Base-by-base conservation (phyloP, 768 basidiomycete species). In the Cystobasidium tubakii region DNA sequence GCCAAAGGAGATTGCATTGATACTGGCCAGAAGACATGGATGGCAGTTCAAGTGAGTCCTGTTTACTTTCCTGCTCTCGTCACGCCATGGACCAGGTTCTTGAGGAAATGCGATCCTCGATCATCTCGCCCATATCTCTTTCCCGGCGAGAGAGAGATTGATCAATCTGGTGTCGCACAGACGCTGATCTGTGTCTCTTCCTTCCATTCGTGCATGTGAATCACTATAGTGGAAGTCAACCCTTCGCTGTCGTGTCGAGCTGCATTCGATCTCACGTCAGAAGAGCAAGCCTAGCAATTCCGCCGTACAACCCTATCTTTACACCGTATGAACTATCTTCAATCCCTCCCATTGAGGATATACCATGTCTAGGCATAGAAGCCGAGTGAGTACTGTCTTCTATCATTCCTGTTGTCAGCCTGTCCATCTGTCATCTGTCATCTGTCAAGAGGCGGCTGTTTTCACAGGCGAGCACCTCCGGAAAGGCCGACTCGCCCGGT, bases 1-100 rank as follows among this genome's bases (percentile, higher is more conserved):
- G 23, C 79, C 79, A 7, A 79, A 79, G 60, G 79, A 79, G 67
- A 75, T 79, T 6, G 79, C 76, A 4, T 72, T 75, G 42, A 74
- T 78, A 63, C 76, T 76, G 4, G n/a, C 66, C 71, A 74, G 76
- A 62, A 74, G 76, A 57, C 70, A 73, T 21, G 74, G 73, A 2
- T 79, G 78, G 78, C 64, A 75, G 10, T 75, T 75, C 73, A 76
- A 76, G 77, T 79, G 44, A 71, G 78, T 77, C 10, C 15, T 21
- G 25, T 33, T 15, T 46, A 17, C 43, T 25, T 34, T 46, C 19
- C n/a, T n/a, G n/a, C n/a, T n/a, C n/a, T n/a, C n/a, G n/a, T n/a
- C n/a, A n/a, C n/a, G n/a, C n/a, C n/a, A n/a, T n/a, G n/a, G n/a
- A 10, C 53, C 27, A 9, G 9, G 21, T 55, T 55, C 53, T n/a